These are phyloP conservation scores for Tolypocladium tundrense DNA, from an alignment of 2,329 filamentous ascomycete genomes.

Conservation along the genomic window DNA sequence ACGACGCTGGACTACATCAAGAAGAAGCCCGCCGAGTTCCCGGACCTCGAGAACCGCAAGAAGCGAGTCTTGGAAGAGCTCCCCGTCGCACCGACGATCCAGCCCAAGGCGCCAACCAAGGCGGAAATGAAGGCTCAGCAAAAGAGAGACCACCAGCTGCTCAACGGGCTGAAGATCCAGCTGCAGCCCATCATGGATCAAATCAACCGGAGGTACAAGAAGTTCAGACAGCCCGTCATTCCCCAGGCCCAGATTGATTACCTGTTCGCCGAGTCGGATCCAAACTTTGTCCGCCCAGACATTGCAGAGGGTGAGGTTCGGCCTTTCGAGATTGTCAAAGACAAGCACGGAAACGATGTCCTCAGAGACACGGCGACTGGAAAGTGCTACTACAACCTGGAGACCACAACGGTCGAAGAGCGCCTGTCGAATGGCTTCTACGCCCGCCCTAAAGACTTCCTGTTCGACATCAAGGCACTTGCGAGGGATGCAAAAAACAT, in stretches of 20 bases:
- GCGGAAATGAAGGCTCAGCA: slow-evolving; percentile 72
- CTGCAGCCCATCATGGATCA: slow-evolving; percentile 97
- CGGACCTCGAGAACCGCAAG: slow-evolving; percentile 76
- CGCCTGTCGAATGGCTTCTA: slow-evolving; percentile 97
- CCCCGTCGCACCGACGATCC: slow-evolving; percentile 61
- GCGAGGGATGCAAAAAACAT: slow-evolving; percentile 74
- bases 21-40: slow-evolving; percentile 75
- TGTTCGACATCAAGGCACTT: slow-evolving; percentile 75
- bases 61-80: slow-evolving; percentile 72
- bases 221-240: slow-evolving; percentile 74
- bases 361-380: slow-evolving; percentile 63
- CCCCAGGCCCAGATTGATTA: slow-evolving; percentile 66
- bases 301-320: slow-evolving; percentile 45
- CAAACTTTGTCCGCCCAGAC: slow-evolving; percentile 53
- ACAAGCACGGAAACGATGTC: slow-evolving; percentile 68
- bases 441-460: slow-evolving; percentile 78
- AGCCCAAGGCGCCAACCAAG: slow-evolving; percentile 59
- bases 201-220: slow-evolving; percentile 80
- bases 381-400: slow-evolving; percentile 92
- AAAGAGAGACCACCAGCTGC: slow-evolving; percentile 69
- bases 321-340: slow-evolving; percentile 70
- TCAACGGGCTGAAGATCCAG: slow-evolving; percentile 80
- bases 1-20: slow-evolving; percentile 65
- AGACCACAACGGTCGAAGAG: slow-evolving; percentile 87
- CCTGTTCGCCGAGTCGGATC: slow-evolving; percentile 74